Evolutionary conservation across 2,329 filamentous ascomycete genomes (phyloP).

Genomic region (Colletotrichum truncatum): DNA sequence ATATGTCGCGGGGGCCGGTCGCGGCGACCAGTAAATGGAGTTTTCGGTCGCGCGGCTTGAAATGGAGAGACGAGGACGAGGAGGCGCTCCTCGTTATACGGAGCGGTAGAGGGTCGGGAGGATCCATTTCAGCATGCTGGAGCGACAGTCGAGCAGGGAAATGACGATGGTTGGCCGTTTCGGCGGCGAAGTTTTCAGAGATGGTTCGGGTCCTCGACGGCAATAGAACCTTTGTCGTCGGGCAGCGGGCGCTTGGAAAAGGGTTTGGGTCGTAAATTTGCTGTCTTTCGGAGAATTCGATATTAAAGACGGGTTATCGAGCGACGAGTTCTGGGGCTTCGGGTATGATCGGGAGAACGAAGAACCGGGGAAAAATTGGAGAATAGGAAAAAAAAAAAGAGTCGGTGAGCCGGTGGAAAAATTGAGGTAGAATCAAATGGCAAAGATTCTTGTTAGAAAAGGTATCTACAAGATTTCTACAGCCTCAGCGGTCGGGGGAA

Average conservation of each 20-base stretch:
- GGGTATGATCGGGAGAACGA: neutral
- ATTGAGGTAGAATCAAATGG: neutral
- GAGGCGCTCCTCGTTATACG: slow-evolving; percentile 34
- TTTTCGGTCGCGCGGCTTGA: slow-evolving; percentile 50
- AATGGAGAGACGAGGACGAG: slow-evolving; percentile 47
- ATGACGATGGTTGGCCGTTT: neutral
- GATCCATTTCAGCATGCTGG: slow-evolving; percentile 23
- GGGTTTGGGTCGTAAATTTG: neutral
- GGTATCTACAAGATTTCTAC: neutral
- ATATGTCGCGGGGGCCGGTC: slow-evolving; percentile 71
- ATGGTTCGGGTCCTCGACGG: neutral
- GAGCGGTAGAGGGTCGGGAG: slow-evolving; percentile 26
- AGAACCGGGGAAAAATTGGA: neutral
- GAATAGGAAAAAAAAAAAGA: neutral
- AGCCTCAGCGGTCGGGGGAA: neutral
- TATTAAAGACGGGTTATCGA: neutral
- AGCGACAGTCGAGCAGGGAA: neutral
- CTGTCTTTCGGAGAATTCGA: neutral
- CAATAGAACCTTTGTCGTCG: neutral
- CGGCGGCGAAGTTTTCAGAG: neutral
- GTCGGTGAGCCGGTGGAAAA: neutral
- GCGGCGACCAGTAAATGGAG: slow-evolving; percentile 72
- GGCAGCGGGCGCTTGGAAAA: neutral
- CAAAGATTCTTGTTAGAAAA: neutral
- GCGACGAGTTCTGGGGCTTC: neutral